These are phyloP conservation scores for Sporothrix sp. DNA, from an alignment of 2,329 filamentous ascomycete genomes.

Conservation along the genomic window DNA sequence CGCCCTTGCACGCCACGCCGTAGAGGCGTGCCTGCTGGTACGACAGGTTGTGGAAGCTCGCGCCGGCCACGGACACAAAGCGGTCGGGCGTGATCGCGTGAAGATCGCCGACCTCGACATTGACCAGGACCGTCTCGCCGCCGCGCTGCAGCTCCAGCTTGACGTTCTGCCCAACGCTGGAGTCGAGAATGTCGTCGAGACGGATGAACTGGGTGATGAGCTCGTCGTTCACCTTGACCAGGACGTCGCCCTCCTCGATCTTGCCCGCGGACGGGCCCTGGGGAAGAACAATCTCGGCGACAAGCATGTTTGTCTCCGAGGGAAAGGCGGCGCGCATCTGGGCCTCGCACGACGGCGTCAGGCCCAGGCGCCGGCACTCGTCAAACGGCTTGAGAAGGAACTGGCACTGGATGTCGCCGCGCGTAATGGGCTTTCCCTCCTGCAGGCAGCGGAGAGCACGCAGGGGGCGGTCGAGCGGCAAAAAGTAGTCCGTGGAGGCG, in stretches of 20 bases:
- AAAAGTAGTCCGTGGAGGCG: slow-evolving; percentile 94
- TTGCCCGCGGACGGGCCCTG: slow-evolving; percentile 79
- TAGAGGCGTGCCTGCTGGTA: slow-evolving; percentile 97
- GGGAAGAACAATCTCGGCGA: slow-evolving; percentile 88
- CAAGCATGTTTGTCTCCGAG: slow-evolving; percentile 91
- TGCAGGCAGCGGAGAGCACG: slow-evolving; percentile 82
- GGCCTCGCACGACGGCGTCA: slow-evolving; percentile 79
- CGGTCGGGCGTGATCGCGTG: slow-evolving; percentile 93
- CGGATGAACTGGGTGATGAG: slow-evolving; percentile 87
- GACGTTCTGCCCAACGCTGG: slow-evolving; percentile 70
- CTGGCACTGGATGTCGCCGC: slow-evolving; percentile 96
- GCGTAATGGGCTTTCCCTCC: slow-evolving; percentile 61
- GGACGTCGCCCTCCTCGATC: slow-evolving; percentile 86
- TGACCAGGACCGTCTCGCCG: slow-evolving; percentile 75
- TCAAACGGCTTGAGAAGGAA: slow-evolving; percentile 97
- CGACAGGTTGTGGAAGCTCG: slow-evolving; percentile 89
- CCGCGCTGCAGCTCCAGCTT: slow-evolving; percentile 78
- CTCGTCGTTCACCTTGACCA: slow-evolving; percentile 88
- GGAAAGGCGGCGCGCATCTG: slow-evolving; percentile 75
- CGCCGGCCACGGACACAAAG: slow-evolving; percentile 88
- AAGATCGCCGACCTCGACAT: slow-evolving; percentile 77
- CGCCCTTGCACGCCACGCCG: slow-evolving; percentile 81
- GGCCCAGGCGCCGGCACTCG: slow-evolving; percentile 80
- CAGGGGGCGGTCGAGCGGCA: slow-evolving; percentile 82
- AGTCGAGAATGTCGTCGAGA: slow-evolving; percentile 84